These are phyloP conservation scores for Chytridiales sp. DNA, from an alignment of 371 early-diverging fungal genomes.

Conservation along the genomic window DNA sequence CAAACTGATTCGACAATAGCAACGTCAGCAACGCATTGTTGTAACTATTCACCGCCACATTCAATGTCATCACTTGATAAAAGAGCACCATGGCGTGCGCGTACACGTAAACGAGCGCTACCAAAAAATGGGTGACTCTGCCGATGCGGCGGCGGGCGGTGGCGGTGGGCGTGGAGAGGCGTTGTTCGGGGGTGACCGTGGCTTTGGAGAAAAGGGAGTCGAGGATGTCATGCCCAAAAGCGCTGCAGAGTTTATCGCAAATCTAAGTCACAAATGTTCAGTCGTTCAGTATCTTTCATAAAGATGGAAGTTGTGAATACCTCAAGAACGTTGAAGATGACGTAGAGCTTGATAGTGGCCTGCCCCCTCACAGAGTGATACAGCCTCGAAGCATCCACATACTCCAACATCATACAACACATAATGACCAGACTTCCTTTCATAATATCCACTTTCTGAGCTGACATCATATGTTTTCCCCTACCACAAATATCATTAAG, in stretches of 20 bases:
- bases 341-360: conserved; percentile 92
- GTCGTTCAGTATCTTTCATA: neutral
- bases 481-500: neutral
- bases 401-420: conserved; percentile 70
- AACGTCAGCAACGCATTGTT: conserved; percentile 89
- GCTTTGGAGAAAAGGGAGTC: conserved; percentile 81
- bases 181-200: conserved; percentile 22
- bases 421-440: conserved; percentile 74
- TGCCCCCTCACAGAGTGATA: conserved; percentile 96
- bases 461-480: conserved; percentile 53
- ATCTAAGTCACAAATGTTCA: conserved; percentile 47
- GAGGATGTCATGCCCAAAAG: conserved; percentile 91
- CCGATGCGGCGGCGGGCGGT: conserved; percentile 21
- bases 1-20: conserved; percentile 95
- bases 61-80: conserved; percentile 92
- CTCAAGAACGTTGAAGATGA: conserved; percentile 94
- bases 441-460: conserved; percentile 83
- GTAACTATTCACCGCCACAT: conserved; percentile 94
- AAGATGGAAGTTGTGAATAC: conserved; percentile 36
- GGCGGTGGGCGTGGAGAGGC: neutral
- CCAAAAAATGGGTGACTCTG: conserved; percentile 56
- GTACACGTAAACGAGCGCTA: conserved; percentile 81
- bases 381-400: conserved; percentile 81
- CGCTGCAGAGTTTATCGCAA: conserved; percentile 87
- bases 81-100: conserved; percentile 87